These are phyloP conservation scores for Populus ilicifolia DNA, from an alignment of 345 rosid species.

Conservation along the genomic window DNA sequence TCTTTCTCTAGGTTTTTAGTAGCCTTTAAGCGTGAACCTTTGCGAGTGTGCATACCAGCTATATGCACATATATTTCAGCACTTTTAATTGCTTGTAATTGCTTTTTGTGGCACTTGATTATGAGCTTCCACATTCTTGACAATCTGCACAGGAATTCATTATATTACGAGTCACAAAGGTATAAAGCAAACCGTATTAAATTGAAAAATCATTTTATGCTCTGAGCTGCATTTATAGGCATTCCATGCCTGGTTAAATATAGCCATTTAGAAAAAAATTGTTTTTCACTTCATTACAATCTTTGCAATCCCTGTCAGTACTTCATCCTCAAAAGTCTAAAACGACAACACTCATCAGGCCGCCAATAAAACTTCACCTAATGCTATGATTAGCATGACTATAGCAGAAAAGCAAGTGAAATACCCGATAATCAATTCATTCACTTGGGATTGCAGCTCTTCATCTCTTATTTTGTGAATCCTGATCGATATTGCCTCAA, in stretches of 20 bases:
- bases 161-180: no score
- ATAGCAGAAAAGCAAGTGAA: not conserved
- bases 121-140: not conserved
- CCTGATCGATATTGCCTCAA: not conserved
- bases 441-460: not conserved
- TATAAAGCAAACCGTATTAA: no score
- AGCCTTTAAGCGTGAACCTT: not conserved
- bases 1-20: not conserved
- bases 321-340: no score
- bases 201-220: no score
- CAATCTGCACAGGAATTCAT: not conserved
- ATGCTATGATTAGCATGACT: no score
- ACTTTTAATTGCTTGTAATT: not conserved
- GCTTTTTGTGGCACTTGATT: not conserved
- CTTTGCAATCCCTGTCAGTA: no score
- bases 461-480: not conserved
- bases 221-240: no score
- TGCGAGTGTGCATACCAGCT: not conserved
- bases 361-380: not conserved
- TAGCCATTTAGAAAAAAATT: no score
- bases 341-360: not conserved
- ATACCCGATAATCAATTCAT: constrained; percentile 1
- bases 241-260: no score
- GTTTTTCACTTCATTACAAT: no score
- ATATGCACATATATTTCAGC: no score